Evolutionary conservation across 2,329 filamentous ascomycete genomes (phyloP).

Genomic region (Calonectria hongkongensis): DNA sequence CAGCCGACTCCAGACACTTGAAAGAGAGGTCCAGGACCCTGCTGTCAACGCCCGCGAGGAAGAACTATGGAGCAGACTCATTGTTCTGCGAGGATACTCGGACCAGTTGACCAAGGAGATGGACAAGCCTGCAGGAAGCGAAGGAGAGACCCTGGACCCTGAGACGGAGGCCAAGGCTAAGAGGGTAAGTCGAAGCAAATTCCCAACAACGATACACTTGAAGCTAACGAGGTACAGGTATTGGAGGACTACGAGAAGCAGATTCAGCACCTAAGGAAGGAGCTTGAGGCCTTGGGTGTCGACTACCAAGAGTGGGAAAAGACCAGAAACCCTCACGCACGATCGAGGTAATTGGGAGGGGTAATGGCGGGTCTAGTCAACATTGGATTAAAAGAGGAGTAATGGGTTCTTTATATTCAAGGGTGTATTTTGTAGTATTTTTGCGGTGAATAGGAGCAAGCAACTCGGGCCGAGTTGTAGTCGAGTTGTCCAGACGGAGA

Average conservation of each 20-base stretch:
- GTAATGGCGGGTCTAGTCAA: conserved; percentile 31
- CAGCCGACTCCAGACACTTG: conserved; percentile 80
- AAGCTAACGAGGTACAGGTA: conserved; percentile 71
- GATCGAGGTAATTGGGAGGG: conserved; percentile 53
- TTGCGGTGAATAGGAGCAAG: conserved; percentile 23
- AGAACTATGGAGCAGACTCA: conserved; percentile 89
- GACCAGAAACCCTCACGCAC: conserved; percentile 65
- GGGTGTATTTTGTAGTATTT: conserved; percentile 34
- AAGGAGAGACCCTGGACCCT: conserved; percentile 77
- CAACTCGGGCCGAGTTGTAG: not conserved
- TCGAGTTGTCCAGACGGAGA: conserved; percentile 31
- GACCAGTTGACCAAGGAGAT: conserved; percentile 84
- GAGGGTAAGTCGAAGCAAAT: conserved; percentile 73
- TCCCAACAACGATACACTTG: not conserved
- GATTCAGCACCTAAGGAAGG: conserved; percentile 83
- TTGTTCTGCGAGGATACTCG: conserved; percentile 83
- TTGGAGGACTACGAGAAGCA: conserved; percentile 89
- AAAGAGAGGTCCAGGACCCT: conserved; percentile 83
- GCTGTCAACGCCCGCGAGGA: conserved; percentile 85
- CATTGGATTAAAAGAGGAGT: conserved; percentile 41
- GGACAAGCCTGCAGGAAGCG: conserved; percentile 77
- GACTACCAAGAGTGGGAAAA: conserved; percentile 75
- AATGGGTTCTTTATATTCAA: conserved; percentile 31
- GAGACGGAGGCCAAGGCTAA: conserved; percentile 83
- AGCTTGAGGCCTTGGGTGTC: conserved; percentile 78